These are phyloP conservation scores for Rhytidhysteron rufulum DNA, from an alignment of 2,329 filamentous ascomycete species.

Conservation along the genomic window DNA sequence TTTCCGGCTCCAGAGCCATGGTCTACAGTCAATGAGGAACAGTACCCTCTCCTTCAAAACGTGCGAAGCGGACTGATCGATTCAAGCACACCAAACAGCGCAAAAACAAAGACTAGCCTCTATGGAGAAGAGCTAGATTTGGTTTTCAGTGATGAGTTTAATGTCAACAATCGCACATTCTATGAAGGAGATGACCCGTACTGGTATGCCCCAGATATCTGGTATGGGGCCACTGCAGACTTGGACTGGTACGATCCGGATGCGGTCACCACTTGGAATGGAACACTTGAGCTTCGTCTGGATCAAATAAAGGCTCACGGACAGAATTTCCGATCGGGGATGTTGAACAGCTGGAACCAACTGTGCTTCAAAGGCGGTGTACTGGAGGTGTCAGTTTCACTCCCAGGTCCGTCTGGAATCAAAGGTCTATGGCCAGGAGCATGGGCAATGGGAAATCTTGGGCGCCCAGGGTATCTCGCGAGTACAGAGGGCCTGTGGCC, in stretches of 20 bases:
- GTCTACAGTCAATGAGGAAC: constrained; percentile 47
- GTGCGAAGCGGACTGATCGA: constrained; percentile 49
- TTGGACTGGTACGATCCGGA: constrained; percentile 52
- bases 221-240: constrained; percentile 53
- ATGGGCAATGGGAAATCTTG: constrained; percentile 55
- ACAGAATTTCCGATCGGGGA: constrained; percentile 47
- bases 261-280: constrained; percentile 48
- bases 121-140: constrained; percentile 45
- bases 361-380: constrained; percentile 54
- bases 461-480: constrained; percentile 49
- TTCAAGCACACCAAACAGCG: constrained; percentile 47
- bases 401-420: constrained; percentile 48
- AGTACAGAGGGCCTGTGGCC: constrained; percentile 55
- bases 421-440: constrained; percentile 52
- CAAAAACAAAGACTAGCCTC: constrained; percentile 43
- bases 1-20: constrained; percentile 31
- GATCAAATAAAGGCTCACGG: constrained; percentile 46
- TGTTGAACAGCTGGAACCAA: constrained; percentile 53
- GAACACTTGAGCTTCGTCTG: constrained; percentile 44
- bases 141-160: constrained; percentile 58
- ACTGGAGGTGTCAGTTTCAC: constrained; percentile 50
- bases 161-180: constrained; percentile 50
- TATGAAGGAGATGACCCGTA: constrained; percentile 57
- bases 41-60: constrained; percentile 47
- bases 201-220: constrained; percentile 51